A percentile compares a stretch with the other conserved stretches of the same genome.
Evolutionary conservation across 331 rosid genomes (phyloP).

Genomic region (Quercus lobata): DNA sequence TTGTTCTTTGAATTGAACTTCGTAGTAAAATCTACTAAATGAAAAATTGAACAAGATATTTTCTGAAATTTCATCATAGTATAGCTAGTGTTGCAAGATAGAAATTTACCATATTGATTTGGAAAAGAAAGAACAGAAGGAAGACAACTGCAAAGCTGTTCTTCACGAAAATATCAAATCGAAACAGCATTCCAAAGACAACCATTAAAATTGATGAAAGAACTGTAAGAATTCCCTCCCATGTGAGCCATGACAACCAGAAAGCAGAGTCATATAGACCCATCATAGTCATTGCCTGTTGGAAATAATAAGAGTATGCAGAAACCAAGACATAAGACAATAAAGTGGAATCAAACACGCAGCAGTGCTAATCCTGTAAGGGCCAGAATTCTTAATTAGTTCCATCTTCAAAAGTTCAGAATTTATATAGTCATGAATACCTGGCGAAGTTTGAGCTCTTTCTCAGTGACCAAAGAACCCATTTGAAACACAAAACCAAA

Average conservation of each 20-base stretch:
- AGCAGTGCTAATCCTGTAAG: background rate
- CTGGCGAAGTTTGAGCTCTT: conserved; percentile 94
- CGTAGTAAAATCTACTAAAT: too few species aligned
- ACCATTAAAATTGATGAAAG: conserved; percentile 62
- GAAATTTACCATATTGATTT: conserved; percentile 73
- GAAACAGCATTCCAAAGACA: conserved; percentile 88
- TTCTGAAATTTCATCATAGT: too few species aligned
- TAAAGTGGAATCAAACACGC: background rate
- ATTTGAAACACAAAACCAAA: conserved; percentile 83
- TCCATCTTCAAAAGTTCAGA: background rate
- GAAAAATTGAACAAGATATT: too few species aligned
- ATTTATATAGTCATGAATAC: conserved; percentile 18
- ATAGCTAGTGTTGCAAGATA: background rate
- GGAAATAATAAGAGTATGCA: too few species aligned
- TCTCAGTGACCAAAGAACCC: conserved; percentile 65
- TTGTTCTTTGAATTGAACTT: too few species aligned
- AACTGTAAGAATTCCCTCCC: conserved; percentile 60
- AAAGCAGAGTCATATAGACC: conserved; percentile 93
- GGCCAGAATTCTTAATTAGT: background rate
- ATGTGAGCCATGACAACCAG: conserved; percentile 85
- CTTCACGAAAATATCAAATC: conserved; percentile 60
- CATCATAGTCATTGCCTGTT: conserved; percentile 84
- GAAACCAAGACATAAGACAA: background rate
- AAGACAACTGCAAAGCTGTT: conserved; percentile 56
- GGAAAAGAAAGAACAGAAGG: conserved; percentile 76